Evolutionary conservation across 768 basidiomycete species (phyloP).

Genomic region (Lactifluus pinguis): DNA sequence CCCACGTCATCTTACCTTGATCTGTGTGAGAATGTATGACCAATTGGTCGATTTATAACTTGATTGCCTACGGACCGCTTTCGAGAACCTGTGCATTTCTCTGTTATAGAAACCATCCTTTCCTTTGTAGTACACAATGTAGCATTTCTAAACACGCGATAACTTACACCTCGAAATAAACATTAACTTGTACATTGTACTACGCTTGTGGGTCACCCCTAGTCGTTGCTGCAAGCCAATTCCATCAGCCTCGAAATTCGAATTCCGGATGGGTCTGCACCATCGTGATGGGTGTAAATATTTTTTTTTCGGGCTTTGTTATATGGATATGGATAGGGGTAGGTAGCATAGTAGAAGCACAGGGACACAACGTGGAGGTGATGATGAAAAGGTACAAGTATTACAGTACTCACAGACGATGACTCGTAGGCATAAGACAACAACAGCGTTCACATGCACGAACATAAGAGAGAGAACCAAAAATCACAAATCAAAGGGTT

Average conservation of each 20-base stretch:
- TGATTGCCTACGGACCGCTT: background rate
- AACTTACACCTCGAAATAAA: background rate
- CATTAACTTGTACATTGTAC: background rate
- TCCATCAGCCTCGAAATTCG: background rate
- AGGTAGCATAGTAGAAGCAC: background rate
- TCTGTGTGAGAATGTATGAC: background rate
- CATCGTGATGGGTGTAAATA: background rate
- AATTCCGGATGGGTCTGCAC: background rate
- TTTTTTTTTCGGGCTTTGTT: background rate
- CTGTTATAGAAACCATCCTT: background rate
- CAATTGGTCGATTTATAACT: background rate
- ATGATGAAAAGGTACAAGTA: background rate
- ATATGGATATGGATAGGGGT: background rate
- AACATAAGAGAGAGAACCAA: background rate
- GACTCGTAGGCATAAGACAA: background rate
- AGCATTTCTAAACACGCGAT: background rate
- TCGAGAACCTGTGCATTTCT: background rate
- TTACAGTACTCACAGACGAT: slow-evolving; percentile 9
- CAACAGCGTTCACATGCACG: background rate
- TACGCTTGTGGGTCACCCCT: background rate
- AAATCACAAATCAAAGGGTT: slow-evolving; percentile 8
- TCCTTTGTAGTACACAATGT: background rate
- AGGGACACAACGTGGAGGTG: background rate
- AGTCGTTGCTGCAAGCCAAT: background rate
- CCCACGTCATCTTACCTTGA: background rate